Evolutionary conservation across 2,329 filamentous ascomycete species (phyloP).

Genomic region (Ascochyta viciae-villosae): DNA sequence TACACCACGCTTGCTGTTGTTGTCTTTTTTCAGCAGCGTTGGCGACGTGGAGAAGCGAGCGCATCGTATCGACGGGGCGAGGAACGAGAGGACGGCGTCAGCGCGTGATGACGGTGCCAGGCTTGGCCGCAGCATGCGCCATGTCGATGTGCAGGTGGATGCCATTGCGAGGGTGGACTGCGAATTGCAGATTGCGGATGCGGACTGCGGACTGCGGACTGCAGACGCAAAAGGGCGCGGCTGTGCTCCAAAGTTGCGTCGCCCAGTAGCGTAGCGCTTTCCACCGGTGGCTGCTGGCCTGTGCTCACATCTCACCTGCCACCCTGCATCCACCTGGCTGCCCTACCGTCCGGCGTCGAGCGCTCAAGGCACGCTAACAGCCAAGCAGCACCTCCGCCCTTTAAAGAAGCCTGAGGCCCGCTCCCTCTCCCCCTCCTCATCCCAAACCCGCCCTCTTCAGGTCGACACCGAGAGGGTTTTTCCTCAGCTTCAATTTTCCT

Average conservation of each 20-base stretch:
- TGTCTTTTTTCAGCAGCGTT: constrained; percentile 68
- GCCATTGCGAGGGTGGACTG: constrained; percentile 38
- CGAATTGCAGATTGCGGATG: constrained; percentile 33
- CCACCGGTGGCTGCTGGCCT: background rate
- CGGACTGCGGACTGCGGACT: constrained; percentile 14
- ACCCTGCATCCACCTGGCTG: too few relatives aligned
- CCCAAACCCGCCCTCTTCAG: constrained; percentile 39
- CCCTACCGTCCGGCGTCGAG: too few relatives aligned
- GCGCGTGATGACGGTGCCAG: constrained; percentile 22
- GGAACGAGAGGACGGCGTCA: constrained; percentile 36
- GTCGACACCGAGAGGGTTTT: constrained; percentile 45
- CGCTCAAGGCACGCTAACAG: background rate
- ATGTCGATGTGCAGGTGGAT: constrained; percentile 34
- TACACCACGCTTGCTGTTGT: constrained; percentile 80
- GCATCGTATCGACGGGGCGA: constrained; percentile 35
- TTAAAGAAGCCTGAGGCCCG: constrained; percentile 27
- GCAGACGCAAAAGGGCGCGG: constrained; percentile 24
- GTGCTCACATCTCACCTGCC: constrained; percentile 8
- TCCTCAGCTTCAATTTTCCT: constrained; percentile 43
- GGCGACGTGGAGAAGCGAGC: constrained; percentile 59
- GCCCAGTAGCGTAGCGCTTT: constrained; percentile 6
- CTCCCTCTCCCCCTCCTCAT: constrained; percentile 29
- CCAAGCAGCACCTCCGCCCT: constrained; percentile 11
- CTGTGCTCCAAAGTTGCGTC: constrained; percentile 29
- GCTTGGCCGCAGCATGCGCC: constrained; percentile 36